Conservation (phyloP, 2,329 filamentous ascomycete species). For the Clarireedia hainanense region DNA sequence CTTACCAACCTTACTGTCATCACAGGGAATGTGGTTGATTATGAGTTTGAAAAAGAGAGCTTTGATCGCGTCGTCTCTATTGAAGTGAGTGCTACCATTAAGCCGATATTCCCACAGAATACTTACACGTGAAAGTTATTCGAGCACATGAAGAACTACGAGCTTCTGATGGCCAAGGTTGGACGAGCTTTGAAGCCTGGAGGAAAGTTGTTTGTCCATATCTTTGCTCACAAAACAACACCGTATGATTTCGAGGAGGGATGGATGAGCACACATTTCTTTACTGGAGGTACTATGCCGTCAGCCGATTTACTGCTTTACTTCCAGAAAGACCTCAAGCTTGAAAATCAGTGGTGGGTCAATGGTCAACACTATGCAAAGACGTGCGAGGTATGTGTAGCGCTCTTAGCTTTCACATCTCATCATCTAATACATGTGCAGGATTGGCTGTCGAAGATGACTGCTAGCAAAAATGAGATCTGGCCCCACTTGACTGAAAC, state of each 20-base stretch:
- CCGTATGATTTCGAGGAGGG: conserved; percentile 65
- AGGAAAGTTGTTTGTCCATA: conserved; percentile 63
- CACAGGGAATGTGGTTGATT: conserved; percentile 58
- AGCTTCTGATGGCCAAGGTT: conserved; percentile 57
- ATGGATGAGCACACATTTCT: conserved; percentile 70
- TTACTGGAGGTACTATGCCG: conserved; percentile 66
- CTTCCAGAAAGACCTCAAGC: conserved; percentile 54
- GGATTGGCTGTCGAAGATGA: conserved; percentile 58
- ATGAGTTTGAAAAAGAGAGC: conserved; percentile 49
- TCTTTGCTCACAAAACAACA: conserved; percentile 55
- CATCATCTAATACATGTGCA: conserved; percentile 17
- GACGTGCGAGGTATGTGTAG: conserved; percentile 52
- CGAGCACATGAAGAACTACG: conserved; percentile 73
- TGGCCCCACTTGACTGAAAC: conserved; percentile 59
- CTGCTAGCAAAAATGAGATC: conserved; percentile 47
- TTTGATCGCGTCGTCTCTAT: conserved; percentile 63
- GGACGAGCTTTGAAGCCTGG: conserved; percentile 48
- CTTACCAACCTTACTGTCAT: conserved; percentile 55
- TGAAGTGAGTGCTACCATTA: conserved; percentile 34
- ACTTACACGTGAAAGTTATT: conserved; percentile 45
- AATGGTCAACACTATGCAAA: conserved; percentile 60
- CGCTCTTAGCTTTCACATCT: neutral
- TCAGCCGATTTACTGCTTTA: conserved; percentile 57
- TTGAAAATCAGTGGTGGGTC: conserved; percentile 64
- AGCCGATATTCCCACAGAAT: neutral